Base-by-base conservation (phyloP, 768 basidiomycete species). In the Leccinum aurantiacum region DNA sequence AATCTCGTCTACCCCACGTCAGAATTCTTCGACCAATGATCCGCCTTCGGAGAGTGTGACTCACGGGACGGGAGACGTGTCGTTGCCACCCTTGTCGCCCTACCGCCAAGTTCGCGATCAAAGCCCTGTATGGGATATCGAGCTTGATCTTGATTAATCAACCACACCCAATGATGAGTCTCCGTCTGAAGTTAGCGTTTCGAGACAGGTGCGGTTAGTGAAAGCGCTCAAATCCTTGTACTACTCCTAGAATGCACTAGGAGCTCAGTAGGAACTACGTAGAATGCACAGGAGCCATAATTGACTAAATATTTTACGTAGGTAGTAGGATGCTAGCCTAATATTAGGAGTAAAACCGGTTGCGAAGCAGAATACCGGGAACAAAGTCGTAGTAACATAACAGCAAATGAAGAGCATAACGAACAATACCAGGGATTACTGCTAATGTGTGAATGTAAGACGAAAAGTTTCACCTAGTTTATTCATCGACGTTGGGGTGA, bases 121-220 rank as follows among this genome's bases (percentile, higher is more conserved):
- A 5, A 89, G 87, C 66, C 86, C 88, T 1, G 74, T 77, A 7
- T 91, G 90, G 90, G 88, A 90, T 67, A 87, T 90, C 57, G 90
- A 90, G 63, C 77, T 83, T 5, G 85, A 86, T 58, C 71, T 82
- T 35, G 68, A 81, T 59, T 64, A 66, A 65, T 56, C 38, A 63
- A 10, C 66, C 62, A 25, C 65, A 71, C 4, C 61, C 68, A 3
- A 22, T 33, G 38, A 54, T n/a, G 31, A 25, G n/a, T 22, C 8
- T 15, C 22, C 17, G 24, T 17, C 2, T 27, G 27, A 6, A 25
- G 25, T 25, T 25, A 25, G 25, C 6, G 25, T 25, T 25, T 25
- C 25, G 25, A 25, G 25, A 25, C 25, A 25, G 25, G 25, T 25
- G 6, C 25, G 25, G 6, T 25, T 25, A 25, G 25, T 25, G 25